These are phyloP conservation scores for Actinidia polygama DNA, from an alignment of 179 eudicot species.

Conservation along the genomic window DNA sequence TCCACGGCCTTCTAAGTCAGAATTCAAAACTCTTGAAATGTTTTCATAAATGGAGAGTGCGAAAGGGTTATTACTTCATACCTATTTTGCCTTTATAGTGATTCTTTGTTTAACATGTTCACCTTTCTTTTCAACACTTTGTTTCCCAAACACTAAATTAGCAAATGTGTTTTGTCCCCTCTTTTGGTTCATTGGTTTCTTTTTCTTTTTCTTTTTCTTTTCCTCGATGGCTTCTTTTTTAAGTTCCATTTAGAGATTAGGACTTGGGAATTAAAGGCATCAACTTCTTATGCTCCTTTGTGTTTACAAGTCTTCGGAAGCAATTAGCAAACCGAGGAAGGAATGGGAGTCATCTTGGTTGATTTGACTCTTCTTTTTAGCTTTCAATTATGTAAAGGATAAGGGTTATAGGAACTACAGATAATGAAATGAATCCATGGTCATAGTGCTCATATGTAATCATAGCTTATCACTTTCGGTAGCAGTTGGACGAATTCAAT, in stretches of 20 bases:
- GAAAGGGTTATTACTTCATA: neutral
- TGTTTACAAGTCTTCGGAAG: neutral
- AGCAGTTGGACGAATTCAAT: neutral
- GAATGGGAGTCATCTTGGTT: slow-evolving; percentile 6
- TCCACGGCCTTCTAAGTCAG: slow-evolving; percentile 32
- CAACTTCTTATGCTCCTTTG: slow-evolving; percentile 16
- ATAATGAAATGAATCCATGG: neutral
- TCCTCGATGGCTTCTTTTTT: neutral
- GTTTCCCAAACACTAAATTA: neutral
- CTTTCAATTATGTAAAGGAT: neutral
- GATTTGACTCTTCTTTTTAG: neutral
- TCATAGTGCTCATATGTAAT: neutral
- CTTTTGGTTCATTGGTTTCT: neutral
- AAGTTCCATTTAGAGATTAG: neutral
- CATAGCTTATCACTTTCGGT: neutral
- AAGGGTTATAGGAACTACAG: neutral
- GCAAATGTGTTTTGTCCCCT: slow-evolving; percentile 2
- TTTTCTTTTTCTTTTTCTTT: neutral
- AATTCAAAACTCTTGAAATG: neutral
- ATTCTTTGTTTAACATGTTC: slow-evolving; percentile 26
- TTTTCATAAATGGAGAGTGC: slow-evolving; percentile 7
- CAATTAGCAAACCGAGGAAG: neutral
- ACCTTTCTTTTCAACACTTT: slow-evolving; percentile 9
- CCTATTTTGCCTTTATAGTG: slow-evolving; percentile 16
- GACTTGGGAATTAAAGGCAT: neutral